Evolutionary conservation across 371 early-diverging fungal genomes (phyloP), one percentile per base, ranked within the genome.

Genomic region (Rhizopus delemar): DNA sequence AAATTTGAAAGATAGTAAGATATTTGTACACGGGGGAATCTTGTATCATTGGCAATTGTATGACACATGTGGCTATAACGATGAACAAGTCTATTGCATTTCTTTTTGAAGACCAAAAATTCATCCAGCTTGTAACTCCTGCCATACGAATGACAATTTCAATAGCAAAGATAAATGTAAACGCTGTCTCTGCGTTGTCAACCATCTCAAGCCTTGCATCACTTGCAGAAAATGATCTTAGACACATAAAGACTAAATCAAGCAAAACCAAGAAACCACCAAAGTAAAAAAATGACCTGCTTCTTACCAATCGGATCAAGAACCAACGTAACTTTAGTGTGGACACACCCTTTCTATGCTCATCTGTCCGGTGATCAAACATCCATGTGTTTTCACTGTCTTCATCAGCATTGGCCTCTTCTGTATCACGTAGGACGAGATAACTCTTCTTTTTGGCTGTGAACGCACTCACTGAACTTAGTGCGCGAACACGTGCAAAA

Each of bases 401-500:
- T 38, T 56, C 66, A 8, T 66, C 62, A 29, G 48, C 28, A 9
- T 29, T 29, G 0, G 60, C 41, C 3, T 51, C 62, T 48, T 68
- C 70, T 2, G 65, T 74, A 15, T 66, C 55, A 33, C 68, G 55
- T 22, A 77, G 51, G 16, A 77, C 22, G 0, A 73, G 66, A 13
- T 66, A 57, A 1, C 60, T 51, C 28, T 69, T 73, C 33, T 68
- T 69, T 52, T 81, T 82, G 29, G 73, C 78, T 7, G 80, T 81
- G 58, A 85, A 85, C 3, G 83, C 85, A 33, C 78, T 79, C 29
- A 73, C 75, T 22, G 73, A 65, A 46, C 71, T 77, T 15, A 74
- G 75, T n/a, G 80, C 82, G 31, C 83, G 70, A 2, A 82, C 82
- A 6, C 78, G 77, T 16, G 81, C 82, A 59, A 85, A 85, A 6